Conservation (phyloP, 164 flowering plant genomes). For the Euptelea pleiosperma region DNA sequence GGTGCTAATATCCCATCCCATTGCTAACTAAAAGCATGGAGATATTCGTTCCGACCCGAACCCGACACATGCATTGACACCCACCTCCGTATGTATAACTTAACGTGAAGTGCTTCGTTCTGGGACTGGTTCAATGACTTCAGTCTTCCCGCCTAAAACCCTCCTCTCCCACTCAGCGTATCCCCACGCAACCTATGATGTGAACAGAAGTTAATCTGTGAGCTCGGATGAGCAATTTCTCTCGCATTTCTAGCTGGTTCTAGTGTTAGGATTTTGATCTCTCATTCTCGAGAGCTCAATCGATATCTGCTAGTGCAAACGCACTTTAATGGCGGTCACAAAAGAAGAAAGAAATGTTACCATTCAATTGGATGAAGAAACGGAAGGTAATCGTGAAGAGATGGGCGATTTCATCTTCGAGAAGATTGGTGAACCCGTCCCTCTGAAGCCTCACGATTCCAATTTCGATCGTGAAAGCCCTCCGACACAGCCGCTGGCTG, state of each 20-base stretch:
- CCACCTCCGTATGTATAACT: no score
- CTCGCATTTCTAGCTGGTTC: neutral
- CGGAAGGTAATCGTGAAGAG: constrained; percentile 33
- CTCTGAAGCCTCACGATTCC: constrained; percentile 33
- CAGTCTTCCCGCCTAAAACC: no score
- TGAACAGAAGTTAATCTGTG: neutral
- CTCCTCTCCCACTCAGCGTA: no score
- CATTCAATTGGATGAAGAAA: constrained; percentile 32
- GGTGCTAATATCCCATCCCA: no score
- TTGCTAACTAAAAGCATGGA: no score
- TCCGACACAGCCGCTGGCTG: constrained; percentile 58
- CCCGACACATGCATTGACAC: no score
- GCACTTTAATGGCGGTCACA: constrained; percentile 20
- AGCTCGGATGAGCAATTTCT: neutral
- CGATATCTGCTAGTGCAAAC: neutral
- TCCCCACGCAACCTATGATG: no score
- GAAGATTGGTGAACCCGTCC: constrained; percentile 60
- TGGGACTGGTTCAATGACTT: no score
- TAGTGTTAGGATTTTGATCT: constrained; percentile 13
- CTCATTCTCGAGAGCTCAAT: neutral
- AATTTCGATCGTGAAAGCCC: constrained; percentile 36
- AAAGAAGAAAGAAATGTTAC: constrained; percentile 2
- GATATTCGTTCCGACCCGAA: no score
- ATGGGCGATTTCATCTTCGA: constrained; percentile 51
- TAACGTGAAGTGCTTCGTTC: no score